These are phyloP conservation scores for Excoecaria agallocha DNA, from an alignment of 345 rosid species.

Conservation along the genomic window DNA sequence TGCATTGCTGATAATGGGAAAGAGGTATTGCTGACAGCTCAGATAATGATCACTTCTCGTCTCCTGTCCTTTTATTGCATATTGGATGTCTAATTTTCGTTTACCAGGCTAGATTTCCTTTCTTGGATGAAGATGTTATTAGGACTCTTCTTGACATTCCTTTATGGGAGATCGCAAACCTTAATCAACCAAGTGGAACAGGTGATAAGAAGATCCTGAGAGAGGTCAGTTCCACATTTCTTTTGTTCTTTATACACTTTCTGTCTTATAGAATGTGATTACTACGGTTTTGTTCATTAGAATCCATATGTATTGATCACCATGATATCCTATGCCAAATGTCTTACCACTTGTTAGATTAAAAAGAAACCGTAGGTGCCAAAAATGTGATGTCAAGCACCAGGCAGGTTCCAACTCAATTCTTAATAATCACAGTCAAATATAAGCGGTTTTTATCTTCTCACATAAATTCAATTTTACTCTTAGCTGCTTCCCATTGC, in stretches of 20 bases:
- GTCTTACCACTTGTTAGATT: background rate
- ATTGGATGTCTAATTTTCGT: background rate
- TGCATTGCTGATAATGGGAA: constrained; percentile 83
- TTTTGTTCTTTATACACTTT: background rate
- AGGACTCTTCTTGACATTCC: constrained; percentile 73
- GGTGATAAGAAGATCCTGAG: constrained; percentile 95
- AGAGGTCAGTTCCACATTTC: constrained; percentile 50
- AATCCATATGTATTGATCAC: background rate
- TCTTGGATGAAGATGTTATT: constrained; percentile 91
- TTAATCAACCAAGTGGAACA: constrained; percentile 84
- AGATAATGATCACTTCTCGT: background rate
- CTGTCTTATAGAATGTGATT: background rate
- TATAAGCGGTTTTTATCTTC: background rate
- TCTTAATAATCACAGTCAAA: background rate
- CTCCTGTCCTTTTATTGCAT: background rate
- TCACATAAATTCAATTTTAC: background rate
- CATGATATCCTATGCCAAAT: background rate
- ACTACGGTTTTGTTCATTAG: no score
- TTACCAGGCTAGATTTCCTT: constrained; percentile 85
- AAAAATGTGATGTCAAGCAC: no score
- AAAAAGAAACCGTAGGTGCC: background rate
- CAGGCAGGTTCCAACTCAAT: background rate
- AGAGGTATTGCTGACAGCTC: constrained; percentile 51
- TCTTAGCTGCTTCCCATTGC: background rate
- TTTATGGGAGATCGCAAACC: constrained; percentile 81